Conservation (phyloP, 495 filamentous ascomycete species). For the Parathielavia appendiculata region DNA sequence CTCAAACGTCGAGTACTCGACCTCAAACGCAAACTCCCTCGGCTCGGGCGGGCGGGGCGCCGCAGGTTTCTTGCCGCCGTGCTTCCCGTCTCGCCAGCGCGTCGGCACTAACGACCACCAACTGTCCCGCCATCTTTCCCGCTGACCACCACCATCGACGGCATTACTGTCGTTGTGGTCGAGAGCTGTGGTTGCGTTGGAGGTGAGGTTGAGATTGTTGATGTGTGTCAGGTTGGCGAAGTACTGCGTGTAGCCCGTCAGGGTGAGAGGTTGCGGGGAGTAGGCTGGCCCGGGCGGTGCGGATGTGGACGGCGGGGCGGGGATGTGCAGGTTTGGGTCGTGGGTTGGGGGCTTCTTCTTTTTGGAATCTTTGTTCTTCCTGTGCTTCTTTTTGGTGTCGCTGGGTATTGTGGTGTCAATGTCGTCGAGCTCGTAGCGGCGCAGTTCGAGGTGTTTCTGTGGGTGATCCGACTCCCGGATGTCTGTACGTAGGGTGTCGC, state of each 20-base stretch:
- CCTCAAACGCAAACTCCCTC: conserved; percentile 64
- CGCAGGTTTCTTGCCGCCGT: conserved; percentile 49
- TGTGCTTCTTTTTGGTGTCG: conserved; percentile 41
- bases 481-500: not conserved
- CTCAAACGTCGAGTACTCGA: conserved; percentile 78
- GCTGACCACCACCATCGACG: too few relatives aligned
- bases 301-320: conserved; percentile 64
- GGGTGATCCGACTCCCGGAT: not conserved
- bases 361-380: conserved; percentile 49
- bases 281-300: conserved; percentile 86
- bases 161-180: not conserved
- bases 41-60: conserved; percentile 41
- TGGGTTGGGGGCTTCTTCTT: conserved; percentile 42
- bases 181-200: conserved; percentile 34
- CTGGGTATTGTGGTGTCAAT: conserved; percentile 2
- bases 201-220: conserved; percentile 51
- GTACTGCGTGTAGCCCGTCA: conserved; percentile 80
- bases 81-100: conserved; percentile 52
- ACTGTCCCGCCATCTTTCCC: conserved; percentile 12
- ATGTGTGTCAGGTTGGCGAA: conserved; percentile 86
- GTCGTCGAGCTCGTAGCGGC: conserved; percentile 2
- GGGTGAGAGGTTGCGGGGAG: conserved; percentile 72
- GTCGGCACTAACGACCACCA: conserved; percentile 26
- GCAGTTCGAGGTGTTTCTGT: conserved; percentile 7
- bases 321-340: conserved; percentile 58